These are phyloP conservation scores for Inga laurina DNA, from an alignment of 306 rosid genomes.

Conservation along the genomic window DNA sequence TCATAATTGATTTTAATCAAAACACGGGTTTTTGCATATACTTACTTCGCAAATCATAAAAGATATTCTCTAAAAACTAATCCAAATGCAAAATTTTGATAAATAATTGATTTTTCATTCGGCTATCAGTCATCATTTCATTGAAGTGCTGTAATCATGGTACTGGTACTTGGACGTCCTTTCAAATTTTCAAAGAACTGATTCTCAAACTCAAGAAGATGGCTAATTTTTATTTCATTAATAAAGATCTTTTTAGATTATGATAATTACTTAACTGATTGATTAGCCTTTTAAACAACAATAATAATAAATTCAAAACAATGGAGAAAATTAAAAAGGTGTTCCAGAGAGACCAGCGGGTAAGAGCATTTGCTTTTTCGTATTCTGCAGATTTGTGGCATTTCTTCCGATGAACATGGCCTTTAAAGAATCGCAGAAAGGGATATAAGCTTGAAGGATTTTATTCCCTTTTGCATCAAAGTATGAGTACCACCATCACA, in stretches of 20 bases:
- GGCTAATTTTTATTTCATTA: background rate
- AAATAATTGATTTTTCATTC: no score
- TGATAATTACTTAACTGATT: background rate
- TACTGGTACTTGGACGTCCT: background rate
- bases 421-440: background rate
- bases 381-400: background rate
- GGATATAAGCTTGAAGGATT: constrained; percentile 1
- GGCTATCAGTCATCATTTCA: background rate
- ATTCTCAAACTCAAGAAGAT: background rate
- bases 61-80: no score
- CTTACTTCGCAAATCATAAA: no score
- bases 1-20: no score
- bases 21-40: no score
- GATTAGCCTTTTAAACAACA: background rate
- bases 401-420: background rate
- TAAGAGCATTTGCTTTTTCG: background rate
- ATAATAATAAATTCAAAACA: background rate
- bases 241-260: background rate
- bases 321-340: background rate
- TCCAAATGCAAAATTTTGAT: no score
- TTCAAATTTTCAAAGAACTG: background rate
- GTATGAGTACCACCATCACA: constrained; percentile 55
- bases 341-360: background rate
- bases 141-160: background rate
- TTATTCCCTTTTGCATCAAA: constrained; percentile 43